Percentiles rank a stretch among this genome's conserved stretches.
These are phyloP conservation scores for Colletotrichum aenigma DNA, from an alignment of 2,329 filamentous ascomycete species.

Conservation along the genomic window DNA sequence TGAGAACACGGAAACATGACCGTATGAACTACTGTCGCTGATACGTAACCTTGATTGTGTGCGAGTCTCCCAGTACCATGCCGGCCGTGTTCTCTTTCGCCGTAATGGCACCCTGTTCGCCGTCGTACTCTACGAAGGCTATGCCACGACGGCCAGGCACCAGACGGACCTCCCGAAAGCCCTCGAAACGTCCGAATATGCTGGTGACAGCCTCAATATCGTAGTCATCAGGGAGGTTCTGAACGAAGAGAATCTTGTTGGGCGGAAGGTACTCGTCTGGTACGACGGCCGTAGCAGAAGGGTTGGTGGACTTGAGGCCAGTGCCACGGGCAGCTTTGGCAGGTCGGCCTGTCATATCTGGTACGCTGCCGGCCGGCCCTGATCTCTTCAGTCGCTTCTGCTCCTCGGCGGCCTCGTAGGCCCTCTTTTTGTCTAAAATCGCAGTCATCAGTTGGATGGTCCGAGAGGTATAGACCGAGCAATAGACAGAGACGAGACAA, in stretches of 20 bases:
- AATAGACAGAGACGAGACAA: neutral
- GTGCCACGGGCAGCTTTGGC: constrained; percentile 73
- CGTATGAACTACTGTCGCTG: constrained; percentile 72
- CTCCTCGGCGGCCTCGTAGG: constrained; percentile 77
- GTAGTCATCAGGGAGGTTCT: constrained; percentile 88
- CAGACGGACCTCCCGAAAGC: constrained; percentile 89
- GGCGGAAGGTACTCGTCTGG: constrained; percentile 98
- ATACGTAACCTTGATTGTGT: constrained; percentile 93
- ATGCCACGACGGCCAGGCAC: constrained; percentile 88
- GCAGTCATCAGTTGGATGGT: neutral
- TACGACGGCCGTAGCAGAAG: constrained; percentile 72
- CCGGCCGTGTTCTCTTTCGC: constrained; percentile 94
- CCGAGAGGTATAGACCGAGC: neutral
- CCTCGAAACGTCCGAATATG: constrained; percentile 89
- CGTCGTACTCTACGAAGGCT: constrained; percentile 96
- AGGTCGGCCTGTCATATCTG: constrained; percentile 58
- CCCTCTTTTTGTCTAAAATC: constrained; percentile 72
- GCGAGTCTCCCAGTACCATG: constrained; percentile 72
- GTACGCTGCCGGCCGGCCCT: constrained; percentile 42
- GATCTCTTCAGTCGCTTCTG: constrained; percentile 77
- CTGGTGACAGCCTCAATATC: constrained; percentile 78
- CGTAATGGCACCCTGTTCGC: constrained; percentile 84
- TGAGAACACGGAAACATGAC: neutral
- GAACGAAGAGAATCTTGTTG: constrained; percentile 95
- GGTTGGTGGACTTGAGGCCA: constrained; percentile 78